Evolutionary conservation across 2,329 filamentous ascomycete species (phyloP), one percentile per base, ranked within the genome.

Genomic region (Diplocarpon rosae): DNA sequence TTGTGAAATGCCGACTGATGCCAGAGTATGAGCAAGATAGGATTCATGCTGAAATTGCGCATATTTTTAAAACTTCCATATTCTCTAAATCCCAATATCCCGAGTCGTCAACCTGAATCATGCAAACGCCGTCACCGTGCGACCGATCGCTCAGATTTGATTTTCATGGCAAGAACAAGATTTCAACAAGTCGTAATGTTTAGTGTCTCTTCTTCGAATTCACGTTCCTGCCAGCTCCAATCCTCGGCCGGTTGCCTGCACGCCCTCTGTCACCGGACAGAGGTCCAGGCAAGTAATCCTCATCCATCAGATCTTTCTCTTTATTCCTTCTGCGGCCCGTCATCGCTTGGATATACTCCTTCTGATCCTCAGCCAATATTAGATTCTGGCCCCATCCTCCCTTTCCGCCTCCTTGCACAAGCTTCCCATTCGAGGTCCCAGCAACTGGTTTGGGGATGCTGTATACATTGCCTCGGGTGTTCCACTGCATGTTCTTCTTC

Each of bases 401-500:
- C 66, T 93, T 84, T 1, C 90, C 90, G 34, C 87, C 88, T 1
- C 78, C 80, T 35, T 69, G 57, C 5, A 65, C 71, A 8, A 69
- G 72, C 63, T 88, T 87, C 37, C 87, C 88, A 63, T 80, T 94
- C 6, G 89, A 67, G 12, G 76, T 82, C 2, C 92, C 92, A 49
- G 85, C 78, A 11, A 84, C 76, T 0, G 92, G 85, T 68, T 95
- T 96, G 1, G 92, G 92, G 36, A 98, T 80, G 62, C 87, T 93
- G 69, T 83, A 98, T 31, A 86, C 78, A 64, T 95, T 92, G 42
- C 92, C 92, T 17, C 89, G 76, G 55, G 83, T 94, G 66, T 95
- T 96, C 81, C 83, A 95, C 66, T 95, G 87, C 71, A 92, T 95
- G 64, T 95, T 95, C 65, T 80, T 82, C 71, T 94, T 94, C 48